These are phyloP conservation scores for Venturia nashicola DNA, from an alignment of 2,329 filamentous ascomycete species.

Conservation along the genomic window DNA sequence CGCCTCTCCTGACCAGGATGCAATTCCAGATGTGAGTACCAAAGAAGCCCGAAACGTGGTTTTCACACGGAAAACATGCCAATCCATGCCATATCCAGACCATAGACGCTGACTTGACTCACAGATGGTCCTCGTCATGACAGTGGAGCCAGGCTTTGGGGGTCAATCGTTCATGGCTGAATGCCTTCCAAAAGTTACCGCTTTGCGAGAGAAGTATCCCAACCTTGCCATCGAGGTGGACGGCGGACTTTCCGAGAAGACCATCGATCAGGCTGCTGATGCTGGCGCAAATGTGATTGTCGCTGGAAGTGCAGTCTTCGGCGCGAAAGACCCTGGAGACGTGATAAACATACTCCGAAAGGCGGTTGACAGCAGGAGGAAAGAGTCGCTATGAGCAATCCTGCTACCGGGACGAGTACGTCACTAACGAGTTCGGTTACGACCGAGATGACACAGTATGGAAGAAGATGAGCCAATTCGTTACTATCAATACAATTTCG, in stretches of 20 bases:
- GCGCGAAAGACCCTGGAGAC: slow-evolving; percentile 73
- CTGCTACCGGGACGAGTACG: background rate
- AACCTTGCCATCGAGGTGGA: slow-evolving; percentile 96
- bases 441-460: background rate
- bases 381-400: background rate
- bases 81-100: background rate
- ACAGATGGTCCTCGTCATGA: slow-evolving; percentile 98
- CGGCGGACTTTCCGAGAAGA: slow-evolving; percentile 75
- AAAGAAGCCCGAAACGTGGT: background rate
- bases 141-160: slow-evolving; percentile 91
- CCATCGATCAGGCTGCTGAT: slow-evolving; percentile 86
- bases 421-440: background rate
- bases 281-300: slow-evolving; percentile 98
- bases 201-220: slow-evolving; percentile 72
- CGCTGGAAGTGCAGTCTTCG: slow-evolving; percentile 90
- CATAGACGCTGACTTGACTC: background rate
- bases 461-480: background rate
- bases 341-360: slow-evolving; percentile 74
- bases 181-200: slow-evolving; percentile 85
- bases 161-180: slow-evolving; percentile 98
- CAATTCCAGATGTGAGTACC: slow-evolving; percentile 72
- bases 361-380: slow-evolving; percentile 54
- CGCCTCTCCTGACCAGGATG: slow-evolving; percentile 57
- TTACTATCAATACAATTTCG: background rate
- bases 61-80: background rate